Percentiles rank a stretch among this genome's conserved stretches.
Evolutionary conservation across 306 rosid genomes (phyloP).

Genomic region (Senna siamea): DNA sequence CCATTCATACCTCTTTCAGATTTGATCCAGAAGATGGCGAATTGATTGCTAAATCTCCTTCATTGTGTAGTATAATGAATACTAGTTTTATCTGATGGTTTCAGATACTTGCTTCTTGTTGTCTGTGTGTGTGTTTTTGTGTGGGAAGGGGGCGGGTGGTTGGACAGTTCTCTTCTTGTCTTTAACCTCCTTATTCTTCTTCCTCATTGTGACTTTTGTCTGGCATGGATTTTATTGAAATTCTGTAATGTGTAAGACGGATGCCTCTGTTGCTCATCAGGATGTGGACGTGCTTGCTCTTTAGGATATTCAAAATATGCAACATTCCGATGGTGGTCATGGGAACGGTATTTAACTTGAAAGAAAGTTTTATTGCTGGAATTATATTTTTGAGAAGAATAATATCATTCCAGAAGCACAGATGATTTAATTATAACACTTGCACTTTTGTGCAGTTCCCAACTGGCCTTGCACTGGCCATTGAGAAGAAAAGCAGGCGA

Average conservation of each 20-base stretch:
- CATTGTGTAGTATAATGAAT: background rate
- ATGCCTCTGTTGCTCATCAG: constrained; percentile 49
- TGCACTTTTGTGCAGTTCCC: constrained; percentile 65
- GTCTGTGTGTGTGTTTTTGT: too few relatives aligned
- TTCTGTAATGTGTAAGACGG: constrained; percentile 14
- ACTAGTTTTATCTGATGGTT: constrained; percentile 3
- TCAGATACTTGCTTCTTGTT: background rate
- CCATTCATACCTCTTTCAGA: background rate
- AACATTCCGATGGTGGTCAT: constrained; percentile 83
- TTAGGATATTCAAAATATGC: constrained; percentile 69
- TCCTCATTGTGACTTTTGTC: constrained; percentile 22
- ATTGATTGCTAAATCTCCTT: constrained; percentile 7
- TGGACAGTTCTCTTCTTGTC: background rate
- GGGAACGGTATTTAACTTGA: constrained; percentile 69
- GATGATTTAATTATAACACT: background rate
- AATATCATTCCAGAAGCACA: background rate
- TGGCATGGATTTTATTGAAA: constrained; percentile 26
- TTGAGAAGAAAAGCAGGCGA: constrained; percentile 79
- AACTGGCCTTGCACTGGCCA: constrained; percentile 72
- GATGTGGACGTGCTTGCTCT: constrained; percentile 91
- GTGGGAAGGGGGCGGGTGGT: too few relatives aligned
- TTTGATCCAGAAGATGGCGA: constrained; percentile 3
- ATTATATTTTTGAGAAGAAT: constrained; percentile 1
- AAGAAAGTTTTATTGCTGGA: background rate
- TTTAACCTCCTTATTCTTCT: background rate